A percentile compares a stretch with the other conserved stretches of the same genome.
Conservation (phyloP, 2,329 filamentous ascomycete species). For the Xylaria sp. region DNA sequence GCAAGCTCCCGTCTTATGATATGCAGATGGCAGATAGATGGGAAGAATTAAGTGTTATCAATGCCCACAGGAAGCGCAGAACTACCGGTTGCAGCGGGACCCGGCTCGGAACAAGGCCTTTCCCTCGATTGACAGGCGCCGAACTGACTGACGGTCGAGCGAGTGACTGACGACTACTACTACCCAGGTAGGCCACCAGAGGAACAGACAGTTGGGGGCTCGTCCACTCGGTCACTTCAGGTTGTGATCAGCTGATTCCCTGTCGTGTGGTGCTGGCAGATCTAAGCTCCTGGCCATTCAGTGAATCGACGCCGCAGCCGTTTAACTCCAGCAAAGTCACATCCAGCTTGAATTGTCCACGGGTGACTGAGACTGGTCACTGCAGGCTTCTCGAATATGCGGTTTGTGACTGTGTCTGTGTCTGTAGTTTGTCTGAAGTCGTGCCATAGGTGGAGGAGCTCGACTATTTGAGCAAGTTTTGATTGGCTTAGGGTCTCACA, state of each 20-base stretch:
- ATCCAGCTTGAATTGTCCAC: constrained; percentile 19
- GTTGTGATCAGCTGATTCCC: constrained; percentile 33
- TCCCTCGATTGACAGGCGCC: constrained; percentile 12
- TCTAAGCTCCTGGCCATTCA: background rate
- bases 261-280: constrained; percentile 17
- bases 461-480: constrained; percentile 58
- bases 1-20: constrained; percentile 3
- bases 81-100: constrained; percentile 19
- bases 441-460: constrained; percentile 45
- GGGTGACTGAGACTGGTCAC: constrained; percentile 26
- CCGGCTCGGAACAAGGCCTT: constrained; percentile 19
- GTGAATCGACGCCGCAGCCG: constrained; percentile 16
- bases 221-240: constrained; percentile 1
- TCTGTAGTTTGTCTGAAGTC: constrained; percentile 32
- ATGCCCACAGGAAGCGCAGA: constrained; percentile 12
- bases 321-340: constrained; percentile 11
- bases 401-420: constrained; percentile 27
- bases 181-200: constrained; percentile 21
- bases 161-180: constrained; percentile 2
- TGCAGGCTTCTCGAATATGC: constrained; percentile 26
- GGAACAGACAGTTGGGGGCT: constrained; percentile 7
- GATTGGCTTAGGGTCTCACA: constrained; percentile 51
- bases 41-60: constrained; percentile 6
- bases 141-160: constrained; percentile 10
- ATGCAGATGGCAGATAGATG: constrained; percentile 9